Evolutionary conservation across 1,284 basidiomycete species (phyloP).

Genomic region (Boletus mariae): DNA sequence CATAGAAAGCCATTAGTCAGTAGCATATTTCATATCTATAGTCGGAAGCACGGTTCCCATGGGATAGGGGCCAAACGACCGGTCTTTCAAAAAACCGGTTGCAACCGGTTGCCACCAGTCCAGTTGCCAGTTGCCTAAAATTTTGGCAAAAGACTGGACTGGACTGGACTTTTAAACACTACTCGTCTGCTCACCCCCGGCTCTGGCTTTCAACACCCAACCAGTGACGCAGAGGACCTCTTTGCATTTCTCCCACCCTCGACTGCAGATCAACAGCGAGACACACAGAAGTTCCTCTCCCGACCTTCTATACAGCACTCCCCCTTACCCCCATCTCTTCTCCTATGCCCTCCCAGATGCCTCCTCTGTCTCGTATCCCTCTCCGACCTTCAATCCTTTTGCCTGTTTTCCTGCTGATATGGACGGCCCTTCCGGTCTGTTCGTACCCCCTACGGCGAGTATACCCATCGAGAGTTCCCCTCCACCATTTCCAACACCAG

Average conservation of each 20-base stretch:
- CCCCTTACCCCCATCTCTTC: conserved; percentile 16
- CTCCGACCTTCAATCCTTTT: conserved; percentile 40
- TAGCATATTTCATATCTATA: too few relatives aligned
- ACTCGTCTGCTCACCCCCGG: conserved; percentile 29
- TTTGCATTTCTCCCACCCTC: conserved; percentile 78
- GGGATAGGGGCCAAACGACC: too few relatives aligned
- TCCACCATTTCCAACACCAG: conserved; percentile 42
- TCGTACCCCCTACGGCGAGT: conserved; percentile 33
- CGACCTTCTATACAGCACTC: conserved; percentile 19
- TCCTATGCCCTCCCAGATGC: conserved; percentile 9
- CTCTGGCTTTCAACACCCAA: conserved; percentile 19
- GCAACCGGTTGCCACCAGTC: too few relatives aligned
- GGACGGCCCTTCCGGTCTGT: conserved; percentile 38
- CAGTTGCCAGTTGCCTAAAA: too few relatives aligned
- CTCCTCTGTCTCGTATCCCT: conserved; percentile 29
- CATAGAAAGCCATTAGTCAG: too few relatives aligned
- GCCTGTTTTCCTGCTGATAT: conserved; percentile 28
- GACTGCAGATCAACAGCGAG: conserved; percentile 51
- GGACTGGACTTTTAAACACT: too few relatives aligned
- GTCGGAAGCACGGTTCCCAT: too few relatives aligned
- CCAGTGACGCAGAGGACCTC: conserved; percentile 68
- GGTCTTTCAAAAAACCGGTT: too few relatives aligned
- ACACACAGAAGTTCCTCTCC: conserved; percentile 26
- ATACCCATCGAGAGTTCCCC: conserved; percentile 47
- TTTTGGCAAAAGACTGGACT: too few relatives aligned